Conservation (phyloP, 2,329 filamentous ascomycete genomes). For the Neofusicoccum ribis region DNA sequence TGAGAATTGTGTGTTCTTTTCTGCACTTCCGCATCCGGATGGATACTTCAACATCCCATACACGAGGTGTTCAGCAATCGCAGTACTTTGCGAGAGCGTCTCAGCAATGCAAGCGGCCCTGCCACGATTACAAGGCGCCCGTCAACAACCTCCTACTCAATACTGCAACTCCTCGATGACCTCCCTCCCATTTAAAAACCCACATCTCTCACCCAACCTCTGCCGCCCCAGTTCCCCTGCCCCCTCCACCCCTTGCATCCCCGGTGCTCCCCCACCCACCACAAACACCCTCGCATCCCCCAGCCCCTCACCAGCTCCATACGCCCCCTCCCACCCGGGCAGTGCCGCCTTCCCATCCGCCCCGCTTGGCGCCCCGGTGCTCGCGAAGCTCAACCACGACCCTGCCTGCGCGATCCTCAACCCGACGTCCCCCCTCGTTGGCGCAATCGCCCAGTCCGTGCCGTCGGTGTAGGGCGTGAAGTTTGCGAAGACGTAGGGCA, state of each 20-base stretch:
- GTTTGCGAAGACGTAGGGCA: slow-evolving; percentile 53
- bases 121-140: too few relatives aligned
- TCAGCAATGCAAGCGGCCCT: too few relatives aligned
- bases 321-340: slow-evolving; percentile 44
- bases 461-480: slow-evolving; percentile 42
- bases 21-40: too few relatives aligned
- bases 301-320: slow-evolving; percentile 28
- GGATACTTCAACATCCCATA: too few relatives aligned
- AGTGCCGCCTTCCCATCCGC: slow-evolving; percentile 39
- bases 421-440: slow-evolving; percentile 42
- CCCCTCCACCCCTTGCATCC: slow-evolving; percentile 44
- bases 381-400: slow-evolving; percentile 52
- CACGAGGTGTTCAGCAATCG: too few relatives aligned
- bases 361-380: slow-evolving; percentile 37
- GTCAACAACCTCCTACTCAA: slow-evolving; percentile 16
- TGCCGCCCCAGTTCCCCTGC: slow-evolving; percentile 30
- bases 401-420: slow-evolving; percentile 44
- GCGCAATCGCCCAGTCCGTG: slow-evolving; percentile 31
- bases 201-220: slow-evolving; percentile 50
- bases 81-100: too few relatives aligned
- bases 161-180: slow-evolving; percentile 44
- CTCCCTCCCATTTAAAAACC: slow-evolving; percentile 47
- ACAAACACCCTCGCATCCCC: slow-evolving; percentile 39
- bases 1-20: too few relatives aligned
- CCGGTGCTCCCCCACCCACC: slow-evolving; percentile 48